These are phyloP conservation scores for Pyrenophora tritici-repentis DNA, from an alignment of 2,329 filamentous ascomycete species.

Conservation along the genomic window DNA sequence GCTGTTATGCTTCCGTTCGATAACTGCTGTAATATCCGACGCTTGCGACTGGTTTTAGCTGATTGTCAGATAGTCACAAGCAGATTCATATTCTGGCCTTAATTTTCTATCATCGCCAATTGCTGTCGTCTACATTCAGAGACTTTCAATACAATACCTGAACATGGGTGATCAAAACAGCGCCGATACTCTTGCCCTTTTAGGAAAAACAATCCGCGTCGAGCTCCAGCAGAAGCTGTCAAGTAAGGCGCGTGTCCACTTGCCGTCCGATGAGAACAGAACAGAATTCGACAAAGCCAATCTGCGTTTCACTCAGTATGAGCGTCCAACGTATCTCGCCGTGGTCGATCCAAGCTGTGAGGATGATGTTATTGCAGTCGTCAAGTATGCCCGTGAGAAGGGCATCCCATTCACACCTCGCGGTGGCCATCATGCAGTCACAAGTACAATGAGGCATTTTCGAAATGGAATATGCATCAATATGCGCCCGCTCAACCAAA, in stretches of 20 bases:
- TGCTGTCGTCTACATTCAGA: neutral
- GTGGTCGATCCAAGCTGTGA: slow-evolving; percentile 6
- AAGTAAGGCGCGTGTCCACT: neutral
- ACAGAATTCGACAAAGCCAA: slow-evolving; percentile 4
- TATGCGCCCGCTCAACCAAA: slow-evolving; percentile 8
- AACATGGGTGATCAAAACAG: neutral
- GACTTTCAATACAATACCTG: neutral
- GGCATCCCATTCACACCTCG: slow-evolving; percentile 10
- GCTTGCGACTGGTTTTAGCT: no score
- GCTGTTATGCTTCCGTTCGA: no score
- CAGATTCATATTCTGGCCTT: neutral
- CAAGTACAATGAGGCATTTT: slow-evolving; percentile 5
- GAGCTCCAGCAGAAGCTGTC: slow-evolving; percentile 8
- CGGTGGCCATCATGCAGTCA: slow-evolving; percentile 9
- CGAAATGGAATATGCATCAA: slow-evolving; percentile 11
- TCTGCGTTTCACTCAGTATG: slow-evolving; percentile 11
- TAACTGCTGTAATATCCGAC: no score
- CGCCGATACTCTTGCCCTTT: neutral
- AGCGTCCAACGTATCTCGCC: slow-evolving; percentile 8
- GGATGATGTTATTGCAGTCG: slow-evolving; percentile 1
- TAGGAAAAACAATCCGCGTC: slow-evolving; percentile 1
- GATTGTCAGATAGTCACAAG: no score
- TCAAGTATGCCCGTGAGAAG: slow-evolving; percentile 9
- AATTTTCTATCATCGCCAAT: neutral
- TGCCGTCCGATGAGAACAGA: slow-evolving; percentile 1